Conservation (phyloP, 164 flowering plant species). For the Akebia trifoliata region DNA sequence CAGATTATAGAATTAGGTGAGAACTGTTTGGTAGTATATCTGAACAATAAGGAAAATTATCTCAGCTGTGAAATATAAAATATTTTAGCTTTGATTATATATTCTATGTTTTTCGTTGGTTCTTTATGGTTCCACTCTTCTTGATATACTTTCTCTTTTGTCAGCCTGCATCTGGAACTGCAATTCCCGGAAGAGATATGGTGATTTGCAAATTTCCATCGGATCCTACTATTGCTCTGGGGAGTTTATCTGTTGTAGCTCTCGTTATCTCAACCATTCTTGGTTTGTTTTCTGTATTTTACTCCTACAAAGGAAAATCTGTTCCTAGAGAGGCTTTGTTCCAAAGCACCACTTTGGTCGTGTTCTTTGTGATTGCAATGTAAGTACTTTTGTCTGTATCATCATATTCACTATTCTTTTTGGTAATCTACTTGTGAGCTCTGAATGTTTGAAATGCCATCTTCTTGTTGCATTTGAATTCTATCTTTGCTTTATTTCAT, state of each 20-base stretch:
- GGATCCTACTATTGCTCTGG: conserved; percentile 59
- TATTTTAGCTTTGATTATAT: no score
- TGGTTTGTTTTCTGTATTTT: conserved; percentile 49
- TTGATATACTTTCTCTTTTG: background rate
- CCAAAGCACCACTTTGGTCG: conserved; percentile 45
- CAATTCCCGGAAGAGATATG: conserved; percentile 32
- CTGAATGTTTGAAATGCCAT: background rate
- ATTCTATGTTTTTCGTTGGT: no score
- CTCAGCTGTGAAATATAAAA: no score
- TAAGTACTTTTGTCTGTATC: no score
- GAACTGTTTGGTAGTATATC: no score
- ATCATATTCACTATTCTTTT: conserved; percentile 2
- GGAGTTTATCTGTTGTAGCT: conserved; percentile 39
- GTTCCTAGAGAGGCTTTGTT: conserved; percentile 61
- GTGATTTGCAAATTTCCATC: conserved; percentile 58
- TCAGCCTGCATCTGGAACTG: conserved; percentile 57
- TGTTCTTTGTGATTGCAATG: conserved; percentile 67
- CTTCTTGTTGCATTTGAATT: background rate
- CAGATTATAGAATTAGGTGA: no score
- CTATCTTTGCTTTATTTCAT: background rate
- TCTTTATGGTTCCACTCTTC: background rate
- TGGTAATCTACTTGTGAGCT: background rate
- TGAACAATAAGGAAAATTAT: no score
- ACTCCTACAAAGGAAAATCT: conserved; percentile 65
- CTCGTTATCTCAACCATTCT: conserved; percentile 31